Conservation (phyloP, 2,329 filamentous ascomycete species). For the Colletotrichum neosansevieriae region DNA sequence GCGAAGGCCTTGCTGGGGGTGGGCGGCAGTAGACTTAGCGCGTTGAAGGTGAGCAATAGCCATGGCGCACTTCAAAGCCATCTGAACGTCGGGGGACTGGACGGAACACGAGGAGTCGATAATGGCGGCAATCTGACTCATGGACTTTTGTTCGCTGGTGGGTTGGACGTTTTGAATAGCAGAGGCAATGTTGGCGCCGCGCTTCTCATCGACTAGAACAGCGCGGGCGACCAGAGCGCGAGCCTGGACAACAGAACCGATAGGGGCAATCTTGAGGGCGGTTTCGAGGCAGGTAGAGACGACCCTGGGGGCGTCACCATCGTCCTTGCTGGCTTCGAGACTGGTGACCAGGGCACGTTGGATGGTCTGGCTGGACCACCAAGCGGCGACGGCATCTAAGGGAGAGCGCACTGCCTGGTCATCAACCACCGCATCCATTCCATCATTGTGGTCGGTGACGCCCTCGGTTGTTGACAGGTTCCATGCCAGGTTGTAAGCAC, state of each 20-base stretch:
- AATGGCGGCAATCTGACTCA: constrained; percentile 52
- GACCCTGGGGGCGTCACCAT: constrained; percentile 53
- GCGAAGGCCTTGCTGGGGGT: constrained; percentile 57
- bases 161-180: constrained; percentile 66
- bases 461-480: constrained; percentile 81
- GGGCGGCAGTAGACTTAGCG: constrained; percentile 51
- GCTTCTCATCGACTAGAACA: constrained; percentile 65
- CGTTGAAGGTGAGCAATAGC: constrained; percentile 69
- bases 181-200: constrained; percentile 67
- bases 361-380: constrained; percentile 82
- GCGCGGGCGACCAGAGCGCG: constrained; percentile 71
- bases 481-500: constrained; percentile 91
- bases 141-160: constrained; percentile 50
- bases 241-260: constrained; percentile 78
- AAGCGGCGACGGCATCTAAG: constrained; percentile 89
- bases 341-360: constrained; percentile 76
- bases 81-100: constrained; percentile 64
- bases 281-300: constrained; percentile 69
- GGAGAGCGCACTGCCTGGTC: constrained; percentile 88
- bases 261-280: constrained; percentile 80
- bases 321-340: constrained; percentile 66
- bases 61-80: constrained; percentile 71
- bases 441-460: constrained; percentile 71
- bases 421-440: constrained; percentile 86
- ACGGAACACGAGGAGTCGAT: constrained; percentile 60